Evolutionary conservation across 192 early-diverging fungal genomes (phyloP).

Genomic region (Coemansia sp.): DNA sequence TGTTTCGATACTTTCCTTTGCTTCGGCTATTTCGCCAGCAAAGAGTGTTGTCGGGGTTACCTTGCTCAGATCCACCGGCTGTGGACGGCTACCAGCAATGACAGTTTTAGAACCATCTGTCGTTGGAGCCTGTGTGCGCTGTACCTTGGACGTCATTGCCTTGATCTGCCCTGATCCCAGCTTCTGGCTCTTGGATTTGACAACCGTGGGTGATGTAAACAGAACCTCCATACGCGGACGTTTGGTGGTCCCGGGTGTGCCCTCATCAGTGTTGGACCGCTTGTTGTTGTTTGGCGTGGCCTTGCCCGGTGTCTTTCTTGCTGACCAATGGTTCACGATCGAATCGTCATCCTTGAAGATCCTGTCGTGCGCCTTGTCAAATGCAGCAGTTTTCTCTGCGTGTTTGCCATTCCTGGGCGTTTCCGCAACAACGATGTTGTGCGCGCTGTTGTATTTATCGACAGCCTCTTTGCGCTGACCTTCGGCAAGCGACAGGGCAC

Average conservation of each 20-base stretch:
- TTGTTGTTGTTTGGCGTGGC: constrained; percentile 39
- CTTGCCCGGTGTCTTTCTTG: constrained; percentile 23
- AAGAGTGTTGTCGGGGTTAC: constrained; percentile 26
- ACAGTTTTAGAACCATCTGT: constrained; percentile 26
- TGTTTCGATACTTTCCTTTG: not conserved
- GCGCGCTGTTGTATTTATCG: constrained; percentile 10
- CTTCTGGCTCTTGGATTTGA: constrained; percentile 13
- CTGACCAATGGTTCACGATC: constrained; percentile 48
- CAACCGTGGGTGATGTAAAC: constrained; percentile 27
- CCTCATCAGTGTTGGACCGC: constrained; percentile 20
- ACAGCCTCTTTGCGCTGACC: constrained; percentile 26
- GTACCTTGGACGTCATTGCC: constrained; percentile 21
- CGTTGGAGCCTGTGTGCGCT: constrained; percentile 12
- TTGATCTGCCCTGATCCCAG: constrained; percentile 20
- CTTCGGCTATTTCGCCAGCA: not conserved
- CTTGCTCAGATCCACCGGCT: not conserved
- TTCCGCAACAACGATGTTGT: constrained; percentile 3
- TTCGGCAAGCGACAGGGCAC: constrained; percentile 25
- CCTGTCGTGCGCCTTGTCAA: constrained; percentile 42
- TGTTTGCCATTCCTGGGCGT: constrained; percentile 20
- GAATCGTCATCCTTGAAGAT: constrained; percentile 42
- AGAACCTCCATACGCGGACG: constrained; percentile 38
- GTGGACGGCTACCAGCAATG: constrained; percentile 1
- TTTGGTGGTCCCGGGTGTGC: constrained; percentile 25
- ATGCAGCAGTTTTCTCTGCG: constrained; percentile 18